Evolutionary conservation across 2,329 filamentous ascomycete genomes (phyloP).

Genomic region (Colletotrichum melonis): DNA sequence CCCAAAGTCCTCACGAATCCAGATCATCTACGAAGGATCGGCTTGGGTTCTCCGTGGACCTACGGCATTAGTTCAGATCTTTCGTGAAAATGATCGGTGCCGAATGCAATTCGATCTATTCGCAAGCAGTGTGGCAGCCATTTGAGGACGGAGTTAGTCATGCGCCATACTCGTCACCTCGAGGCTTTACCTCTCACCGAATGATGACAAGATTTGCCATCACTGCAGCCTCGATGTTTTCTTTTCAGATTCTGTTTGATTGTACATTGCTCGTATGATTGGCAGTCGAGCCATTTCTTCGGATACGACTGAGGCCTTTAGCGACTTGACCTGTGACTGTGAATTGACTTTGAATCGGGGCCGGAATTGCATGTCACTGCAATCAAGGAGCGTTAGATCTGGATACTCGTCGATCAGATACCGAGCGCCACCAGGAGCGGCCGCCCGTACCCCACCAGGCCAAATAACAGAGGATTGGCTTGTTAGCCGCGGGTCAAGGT

Average conservation of each 20-base stretch:
- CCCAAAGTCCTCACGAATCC: background rate
- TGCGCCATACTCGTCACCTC: background rate
- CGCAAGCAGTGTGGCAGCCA: background rate
- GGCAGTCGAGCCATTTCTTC: background rate
- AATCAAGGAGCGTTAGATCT: background rate
- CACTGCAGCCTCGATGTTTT: background rate
- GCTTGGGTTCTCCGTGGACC: background rate
- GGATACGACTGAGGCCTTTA: background rate
- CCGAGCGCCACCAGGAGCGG: background rate
- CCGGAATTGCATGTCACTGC: background rate
- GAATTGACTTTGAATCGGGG: too few species aligned
- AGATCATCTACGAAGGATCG: background rate
- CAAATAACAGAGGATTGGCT: background rate
- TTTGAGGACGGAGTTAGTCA: background rate
- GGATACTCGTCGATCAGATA: background rate
- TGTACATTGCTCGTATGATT: background rate
- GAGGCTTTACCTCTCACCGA: background rate
- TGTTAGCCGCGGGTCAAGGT: constrained; percentile 2
- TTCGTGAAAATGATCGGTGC: background rate
- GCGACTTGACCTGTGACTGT: background rate
- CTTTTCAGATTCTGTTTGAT: background rate
- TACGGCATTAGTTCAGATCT: background rate
- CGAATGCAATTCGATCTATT: constrained; percentile 1
- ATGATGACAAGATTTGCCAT: background rate
- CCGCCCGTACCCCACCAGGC: background rate